Conservation (phyloP, 2,329 filamentous ascomycete species). For the Dactylella cylindrospora region DNA sequence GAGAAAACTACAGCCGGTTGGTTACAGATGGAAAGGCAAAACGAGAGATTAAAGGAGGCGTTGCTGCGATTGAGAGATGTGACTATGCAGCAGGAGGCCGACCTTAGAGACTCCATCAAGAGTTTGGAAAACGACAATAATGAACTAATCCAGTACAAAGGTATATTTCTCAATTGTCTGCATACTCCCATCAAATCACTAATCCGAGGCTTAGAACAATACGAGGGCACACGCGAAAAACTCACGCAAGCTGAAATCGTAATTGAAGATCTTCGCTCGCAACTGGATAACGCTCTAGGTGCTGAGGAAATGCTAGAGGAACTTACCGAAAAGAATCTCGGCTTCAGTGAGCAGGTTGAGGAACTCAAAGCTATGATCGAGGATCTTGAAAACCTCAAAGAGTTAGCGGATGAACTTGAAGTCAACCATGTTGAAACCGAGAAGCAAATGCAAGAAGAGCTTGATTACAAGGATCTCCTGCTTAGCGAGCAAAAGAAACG, state of each 20-base stretch:
- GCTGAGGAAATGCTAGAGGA: conserved; percentile 94
- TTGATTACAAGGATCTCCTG: conserved; percentile 82
- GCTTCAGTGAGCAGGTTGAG: conserved; percentile 77
- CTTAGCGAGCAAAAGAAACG: conserved; percentile 79
- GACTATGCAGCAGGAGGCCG: conserved; percentile 78
- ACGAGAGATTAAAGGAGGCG: conserved; percentile 82
- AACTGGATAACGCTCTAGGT: conserved; percentile 82
- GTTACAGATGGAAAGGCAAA: conserved; percentile 87
- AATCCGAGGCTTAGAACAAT: conserved; percentile 58
- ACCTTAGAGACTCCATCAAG: conserved; percentile 73
- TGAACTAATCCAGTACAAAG: conserved; percentile 66
- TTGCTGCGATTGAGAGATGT: conserved; percentile 81
- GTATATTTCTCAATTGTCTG: not conserved
- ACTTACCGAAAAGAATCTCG: conserved; percentile 82
- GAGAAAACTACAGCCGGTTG: conserved; percentile 84
- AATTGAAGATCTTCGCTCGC: conserved; percentile 82
- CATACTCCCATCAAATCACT: not conserved
- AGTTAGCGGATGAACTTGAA: conserved; percentile 92
- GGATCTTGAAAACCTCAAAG: conserved; percentile 83
- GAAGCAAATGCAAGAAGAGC: conserved; percentile 89
- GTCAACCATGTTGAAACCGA: conserved; percentile 89
- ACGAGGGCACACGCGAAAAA: conserved; percentile 70
- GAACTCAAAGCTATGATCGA: conserved; percentile 79
- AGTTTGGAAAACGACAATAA: conserved; percentile 71
- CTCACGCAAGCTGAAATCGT: conserved; percentile 70